Evolutionary conservation across 257 asterid species (phyloP).

Genomic region (Solanum ossicruentum): DNA sequence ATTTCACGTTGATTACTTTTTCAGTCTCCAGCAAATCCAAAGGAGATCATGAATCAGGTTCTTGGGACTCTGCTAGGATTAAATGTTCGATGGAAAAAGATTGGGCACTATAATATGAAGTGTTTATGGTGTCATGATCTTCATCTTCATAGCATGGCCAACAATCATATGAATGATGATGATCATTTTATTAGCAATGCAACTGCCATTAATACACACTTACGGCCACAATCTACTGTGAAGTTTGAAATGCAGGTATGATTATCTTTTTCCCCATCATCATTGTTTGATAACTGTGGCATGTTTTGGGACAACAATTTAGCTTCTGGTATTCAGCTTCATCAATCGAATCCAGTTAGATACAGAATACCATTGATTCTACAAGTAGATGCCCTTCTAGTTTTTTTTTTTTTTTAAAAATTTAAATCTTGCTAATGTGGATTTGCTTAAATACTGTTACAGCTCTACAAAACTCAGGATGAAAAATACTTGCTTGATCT

Average conservation of each 20-base stretch:
- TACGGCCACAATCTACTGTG: constrained; percentile 37
- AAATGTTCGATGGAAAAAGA: constrained; percentile 84
- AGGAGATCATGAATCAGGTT: constrained; percentile 77
- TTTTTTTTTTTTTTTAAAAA: too few relatives aligned
- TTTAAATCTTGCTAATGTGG: background rate
- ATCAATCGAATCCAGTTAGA: background rate
- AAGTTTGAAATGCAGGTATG: constrained; percentile 94
- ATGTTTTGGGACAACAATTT: background rate
- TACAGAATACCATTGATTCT: background rate
- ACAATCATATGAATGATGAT: constrained; percentile 24
- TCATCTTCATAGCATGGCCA: constrained; percentile 9
- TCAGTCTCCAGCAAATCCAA: constrained; percentile 81
- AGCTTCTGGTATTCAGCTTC: background rate
- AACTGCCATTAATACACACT: constrained; percentile 14
- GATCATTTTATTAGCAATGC: constrained; percentile 28
- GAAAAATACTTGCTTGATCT: constrained; percentile 74
- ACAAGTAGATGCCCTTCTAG: background rate
- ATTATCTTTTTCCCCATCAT: background rate
- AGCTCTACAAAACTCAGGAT: constrained; percentile 81
- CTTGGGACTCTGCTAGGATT: constrained; percentile 67
- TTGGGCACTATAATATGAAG: constrained; percentile 82
- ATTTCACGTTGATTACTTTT: constrained; percentile 4
- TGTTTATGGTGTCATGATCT: constrained; percentile 45
- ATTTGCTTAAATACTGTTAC: constrained; percentile 13
- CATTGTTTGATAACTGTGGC: background rate